Base-by-base conservation (phyloP, 108 stramenopile species). In the Fistulifera pelliculosa region DNA sequence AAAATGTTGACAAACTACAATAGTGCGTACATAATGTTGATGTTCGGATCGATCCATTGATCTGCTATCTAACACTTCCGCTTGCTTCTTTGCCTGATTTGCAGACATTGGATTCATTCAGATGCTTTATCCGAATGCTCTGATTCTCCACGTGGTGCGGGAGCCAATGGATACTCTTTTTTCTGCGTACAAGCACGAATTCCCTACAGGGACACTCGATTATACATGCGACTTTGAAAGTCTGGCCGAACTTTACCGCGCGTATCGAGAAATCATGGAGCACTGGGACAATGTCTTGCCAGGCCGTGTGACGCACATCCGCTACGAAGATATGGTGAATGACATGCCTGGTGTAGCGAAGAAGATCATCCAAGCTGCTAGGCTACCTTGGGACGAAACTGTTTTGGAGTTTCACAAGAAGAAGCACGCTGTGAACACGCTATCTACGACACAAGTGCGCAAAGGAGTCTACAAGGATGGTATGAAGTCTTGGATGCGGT, bases 1-100 rank as follows among this genome's bases (percentile, higher is more conserved):
- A 94, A 94, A 47, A 94, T 94, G 92, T 67, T 94, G 26, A 87
- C 80, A 41, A 94, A 94, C 58, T 74, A 74, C 39, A 68, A 67
- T 62, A 74, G 31, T 35, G 8, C 31, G 31, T 35, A 35, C 31
- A 35, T 8, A 35, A 35, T n/a, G n/a, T n/a, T n/a, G 31, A 35
- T 8, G 31, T 6, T 60, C 47, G 31, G 47, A 35, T 35, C 8
- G 31, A 35, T 35, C 6, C 3, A 6, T 35, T 35, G 3, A 35
- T n/a, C 31, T 35, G 31, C 8, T 8, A 8, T 35, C 31, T 35
- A 35, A 35, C 8, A 6, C 8, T 8, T 35, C 18, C 5, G 2
- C 21, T n/a, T 79, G 77, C 52, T 70, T 56, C 52, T 80, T 35
- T 35, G 31, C 31, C 3, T 35, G 31, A 35, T 35, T 3, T 8